A percentile compares a stretch with the other conserved stretches of the same genome.
Conservation (phyloP, 1,284 basidiomycete genomes). For the Blastosporella zonata region DNA sequence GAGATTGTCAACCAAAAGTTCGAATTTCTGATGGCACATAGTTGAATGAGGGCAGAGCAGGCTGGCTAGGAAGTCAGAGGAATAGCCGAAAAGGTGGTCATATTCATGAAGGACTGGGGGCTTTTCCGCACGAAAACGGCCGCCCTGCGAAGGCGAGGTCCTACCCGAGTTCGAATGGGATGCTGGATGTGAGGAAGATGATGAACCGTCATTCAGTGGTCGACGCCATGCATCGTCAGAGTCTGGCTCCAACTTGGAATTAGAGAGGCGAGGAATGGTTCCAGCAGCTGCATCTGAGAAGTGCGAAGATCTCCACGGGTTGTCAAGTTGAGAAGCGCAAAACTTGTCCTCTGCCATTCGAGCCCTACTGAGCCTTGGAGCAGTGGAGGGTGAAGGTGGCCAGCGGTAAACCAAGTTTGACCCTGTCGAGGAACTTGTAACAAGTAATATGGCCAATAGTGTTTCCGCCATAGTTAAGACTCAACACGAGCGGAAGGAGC, state of each 20-base stretch:
- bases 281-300: conserved; percentile 32
- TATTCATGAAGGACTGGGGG: conserved; percentile 45
- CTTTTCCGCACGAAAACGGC: conserved; percentile 35
- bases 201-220: conserved; percentile 40
- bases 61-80: conserved; percentile 77
- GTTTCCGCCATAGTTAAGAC: conserved; percentile 53
- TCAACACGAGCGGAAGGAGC: not conserved
- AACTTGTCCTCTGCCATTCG: conserved; percentile 42
- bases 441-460: conserved; percentile 68
- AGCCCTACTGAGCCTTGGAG: conserved; percentile 61
- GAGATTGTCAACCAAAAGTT: conserved; percentile 89
- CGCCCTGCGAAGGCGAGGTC: conserved; percentile 42
- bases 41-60: conserved; percentile 77
- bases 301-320: conserved; percentile 67
- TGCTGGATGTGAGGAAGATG: conserved; percentile 39
- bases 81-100: conserved; percentile 76
- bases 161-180: conserved; percentile 40
- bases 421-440: conserved; percentile 73
- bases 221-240: conserved; percentile 57
- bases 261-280: conserved; percentile 14
- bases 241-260: conserved; percentile 26
- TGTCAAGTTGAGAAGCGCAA: conserved; percentile 55
- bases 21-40: conserved; percentile 94
- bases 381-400: conserved; percentile 60
- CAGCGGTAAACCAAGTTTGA: conserved; percentile 71